phyloP scores from a whole-genome alignment of 768 basidiomycete species.

The Mycena venus region DNA sequence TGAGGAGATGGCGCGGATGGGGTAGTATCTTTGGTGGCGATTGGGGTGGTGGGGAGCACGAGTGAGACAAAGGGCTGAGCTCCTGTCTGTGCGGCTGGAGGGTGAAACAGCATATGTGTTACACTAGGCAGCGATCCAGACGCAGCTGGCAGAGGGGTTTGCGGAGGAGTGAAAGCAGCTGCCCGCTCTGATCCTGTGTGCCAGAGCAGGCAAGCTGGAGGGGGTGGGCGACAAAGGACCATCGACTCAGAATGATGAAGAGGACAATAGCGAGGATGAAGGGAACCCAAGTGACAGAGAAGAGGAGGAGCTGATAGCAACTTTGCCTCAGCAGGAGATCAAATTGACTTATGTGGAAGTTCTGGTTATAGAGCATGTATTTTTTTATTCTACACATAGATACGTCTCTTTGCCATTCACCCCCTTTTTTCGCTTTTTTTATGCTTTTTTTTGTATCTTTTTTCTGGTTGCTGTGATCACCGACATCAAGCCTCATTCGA shows the following conservation, averaged over 20 bases:
- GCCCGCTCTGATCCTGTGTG: background rate
- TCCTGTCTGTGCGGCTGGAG: background rate
- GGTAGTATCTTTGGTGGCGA: background rate
- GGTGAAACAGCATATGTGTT: no score
- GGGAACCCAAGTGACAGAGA: background rate
- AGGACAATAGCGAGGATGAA: background rate
- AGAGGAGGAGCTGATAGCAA: background rate
- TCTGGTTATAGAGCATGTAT: background rate
- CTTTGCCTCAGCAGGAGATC: background rate
- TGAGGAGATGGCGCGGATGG: background rate
- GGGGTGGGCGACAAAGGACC: background rate
- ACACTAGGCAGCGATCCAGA: conserved; percentile 7
- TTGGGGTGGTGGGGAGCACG: background rate
- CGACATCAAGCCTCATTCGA: background rate
- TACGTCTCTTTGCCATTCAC: background rate
- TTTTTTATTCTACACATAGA: no score
- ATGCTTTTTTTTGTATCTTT: background rate
- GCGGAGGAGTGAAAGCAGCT: background rate
- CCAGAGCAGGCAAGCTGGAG: background rate
- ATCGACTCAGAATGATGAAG: background rate
- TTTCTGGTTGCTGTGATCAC: no score
- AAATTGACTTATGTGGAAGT: conserved; percentile 2
- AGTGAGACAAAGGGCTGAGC: background rate
- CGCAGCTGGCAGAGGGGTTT: background rate
- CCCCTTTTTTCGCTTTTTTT: background rate